Conservation (phyloP, 768 basidiomycete species). For the Pleurotus giganteus region DNA sequence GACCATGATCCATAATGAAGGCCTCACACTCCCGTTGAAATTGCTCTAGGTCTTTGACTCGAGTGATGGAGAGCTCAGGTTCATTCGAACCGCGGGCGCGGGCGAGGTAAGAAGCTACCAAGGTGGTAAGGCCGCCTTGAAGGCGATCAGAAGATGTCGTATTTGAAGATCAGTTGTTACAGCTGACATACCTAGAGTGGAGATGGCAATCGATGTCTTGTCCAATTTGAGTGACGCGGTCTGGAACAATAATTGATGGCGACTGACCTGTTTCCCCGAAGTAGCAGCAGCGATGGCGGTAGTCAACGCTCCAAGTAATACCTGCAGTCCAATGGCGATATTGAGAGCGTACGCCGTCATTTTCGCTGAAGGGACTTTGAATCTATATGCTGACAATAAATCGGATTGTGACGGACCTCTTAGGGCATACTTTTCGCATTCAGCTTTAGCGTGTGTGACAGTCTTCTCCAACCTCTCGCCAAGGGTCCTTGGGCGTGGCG, state of each 20-base stretch:
- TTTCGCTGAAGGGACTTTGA: conserved; percentile 28
- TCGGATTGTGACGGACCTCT: conserved; percentile 31
- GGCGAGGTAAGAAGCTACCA: conserved; percentile 72
- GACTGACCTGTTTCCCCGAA: conserved; percentile 37
- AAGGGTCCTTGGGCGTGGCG: conserved; percentile 32
- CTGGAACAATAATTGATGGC: not conserved
- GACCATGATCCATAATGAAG: conserved; percentile 58
- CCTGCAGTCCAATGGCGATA: conserved; percentile 59
- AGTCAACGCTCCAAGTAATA: conserved; percentile 63
- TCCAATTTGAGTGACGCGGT: not conserved
- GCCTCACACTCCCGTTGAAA: conserved; percentile 63
- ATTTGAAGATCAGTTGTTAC: conserved; percentile 6
- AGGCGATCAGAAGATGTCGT: not conserved
- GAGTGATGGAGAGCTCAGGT: conserved; percentile 58
- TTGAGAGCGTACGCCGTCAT: conserved; percentile 36
- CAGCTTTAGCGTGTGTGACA: conserved; percentile 40
- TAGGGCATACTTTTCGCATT: conserved; percentile 42
- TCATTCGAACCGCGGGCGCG: conserved; percentile 67
- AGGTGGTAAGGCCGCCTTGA: conserved; percentile 61
- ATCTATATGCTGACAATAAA: conserved; percentile 6
- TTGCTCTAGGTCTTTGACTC: conserved; percentile 60
- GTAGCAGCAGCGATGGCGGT: conserved; percentile 58
- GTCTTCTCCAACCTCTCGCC: conserved; percentile 57
- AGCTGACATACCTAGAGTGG: conserved; percentile 30
- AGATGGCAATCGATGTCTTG: conserved; percentile 35